phyloP scores from a whole-genome alignment of 2,329 filamentous ascomycete genomes.

The Ophiostoma sp. region DNA sequence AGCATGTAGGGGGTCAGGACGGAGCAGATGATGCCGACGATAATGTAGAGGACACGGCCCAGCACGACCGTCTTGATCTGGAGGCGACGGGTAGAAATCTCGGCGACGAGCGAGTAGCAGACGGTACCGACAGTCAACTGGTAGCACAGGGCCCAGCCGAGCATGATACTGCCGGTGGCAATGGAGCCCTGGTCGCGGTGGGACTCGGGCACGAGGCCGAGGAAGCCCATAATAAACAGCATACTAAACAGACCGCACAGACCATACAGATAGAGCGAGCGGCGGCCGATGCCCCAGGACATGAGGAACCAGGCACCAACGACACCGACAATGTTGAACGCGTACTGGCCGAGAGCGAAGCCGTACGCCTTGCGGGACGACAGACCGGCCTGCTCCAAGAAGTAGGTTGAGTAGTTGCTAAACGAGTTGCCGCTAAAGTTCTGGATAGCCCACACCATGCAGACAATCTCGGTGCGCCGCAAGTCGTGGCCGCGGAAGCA shows the following conservation, averaged over 20 bases:
- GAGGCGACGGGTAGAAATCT: conserved; percentile 77
- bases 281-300: conserved; percentile 71
- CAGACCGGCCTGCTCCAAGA: conserved; percentile 61
- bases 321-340: conserved; percentile 76
- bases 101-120: conserved; percentile 83
- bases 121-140: conserved; percentile 87
- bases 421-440: conserved; percentile 65
- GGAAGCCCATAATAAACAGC: conserved; percentile 81
- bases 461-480: conserved; percentile 72
- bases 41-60: conserved; percentile 49
- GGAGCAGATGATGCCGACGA: conserved; percentile 77
- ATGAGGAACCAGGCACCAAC: conserved; percentile 82
- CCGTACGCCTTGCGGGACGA: conserved; percentile 53
- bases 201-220: conserved; percentile 67
- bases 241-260: conserved; percentile 71
- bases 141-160: conserved; percentile 79
- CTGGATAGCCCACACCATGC: conserved; percentile 65
- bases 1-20: conserved; percentile 91
- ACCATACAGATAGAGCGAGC: conserved; percentile 73
- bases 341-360: conserved; percentile 65
- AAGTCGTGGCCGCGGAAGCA: conserved; percentile 80
- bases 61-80: conserved; percentile 77
- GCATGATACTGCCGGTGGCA: conserved; percentile 83
- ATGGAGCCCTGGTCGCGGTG: conserved; percentile 64
- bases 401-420: conserved; percentile 66